Evolutionary conservation across 73 alveolate species (phyloP).

Genomic region (Stentor roeselii): DNA sequence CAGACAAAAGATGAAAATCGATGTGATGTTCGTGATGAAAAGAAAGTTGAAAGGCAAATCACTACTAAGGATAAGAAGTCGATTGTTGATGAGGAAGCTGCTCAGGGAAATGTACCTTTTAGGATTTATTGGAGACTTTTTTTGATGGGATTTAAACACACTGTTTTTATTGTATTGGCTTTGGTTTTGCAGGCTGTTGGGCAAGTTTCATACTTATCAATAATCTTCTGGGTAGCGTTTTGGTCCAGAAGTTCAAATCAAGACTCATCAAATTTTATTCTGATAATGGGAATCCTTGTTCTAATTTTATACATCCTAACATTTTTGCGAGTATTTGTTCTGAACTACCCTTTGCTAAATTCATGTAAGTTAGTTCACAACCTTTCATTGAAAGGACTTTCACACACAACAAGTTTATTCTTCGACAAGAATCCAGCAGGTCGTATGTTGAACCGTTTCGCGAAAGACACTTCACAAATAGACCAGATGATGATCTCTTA

Average conservation of each 20-base stretch:
- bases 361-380: neutral
- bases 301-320: neutral
- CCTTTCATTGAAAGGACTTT: neutral
- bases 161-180: neutral
- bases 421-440: constrained; percentile 91
- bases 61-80: neutral
- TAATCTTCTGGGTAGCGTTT: neutral
- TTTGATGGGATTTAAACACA: neutral
- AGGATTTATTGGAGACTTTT: neutral
- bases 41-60: neutral
- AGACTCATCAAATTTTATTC: neutral
- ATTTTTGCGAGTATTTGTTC: neutral
- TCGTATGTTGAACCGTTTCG: constrained; percentile 76
- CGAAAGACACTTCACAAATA: constrained; percentile 62
- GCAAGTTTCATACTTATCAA: neutral
- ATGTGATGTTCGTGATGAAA: neutral
- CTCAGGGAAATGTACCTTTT: neutral
- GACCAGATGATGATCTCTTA: constrained; percentile 25
- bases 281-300: neutral
- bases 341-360: neutral
- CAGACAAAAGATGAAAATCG: neutral
- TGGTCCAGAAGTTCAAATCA: neutral
- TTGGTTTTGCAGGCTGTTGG: neutral
- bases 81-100: neutral
- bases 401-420: constrained; percentile 29